A percentile compares a stretch with the other conserved stretches of the same genome.
Evolutionary conservation across 441 rosid species (phyloP).

Genomic region (Populus hybrid): DNA sequence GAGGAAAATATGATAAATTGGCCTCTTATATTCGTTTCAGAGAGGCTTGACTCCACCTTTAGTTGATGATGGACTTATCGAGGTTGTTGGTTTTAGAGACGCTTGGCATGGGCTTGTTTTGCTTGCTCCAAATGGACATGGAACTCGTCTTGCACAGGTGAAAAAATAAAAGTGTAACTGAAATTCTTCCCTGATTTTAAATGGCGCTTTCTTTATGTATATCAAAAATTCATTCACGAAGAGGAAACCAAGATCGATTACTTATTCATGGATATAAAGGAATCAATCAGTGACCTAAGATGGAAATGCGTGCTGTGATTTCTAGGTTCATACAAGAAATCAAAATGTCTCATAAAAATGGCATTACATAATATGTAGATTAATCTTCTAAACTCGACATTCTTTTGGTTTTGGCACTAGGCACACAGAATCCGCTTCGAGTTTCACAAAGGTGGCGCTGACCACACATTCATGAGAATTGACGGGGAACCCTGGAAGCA

Average conservation of each 20-base stretch:
- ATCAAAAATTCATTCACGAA: not conserved
- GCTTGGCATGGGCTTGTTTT: constrained; percentile 97
- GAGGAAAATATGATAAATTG: not conserved
- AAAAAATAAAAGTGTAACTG: not conserved
- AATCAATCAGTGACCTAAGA: not conserved
- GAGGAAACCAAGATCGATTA: not conserved
- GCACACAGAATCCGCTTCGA: constrained; percentile 81
- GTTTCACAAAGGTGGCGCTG: constrained; percentile 72
- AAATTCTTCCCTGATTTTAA: not conserved
- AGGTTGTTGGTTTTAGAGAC: constrained; percentile 94
- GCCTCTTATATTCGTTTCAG: constrained; percentile 31
- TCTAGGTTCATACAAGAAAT: not conserved
- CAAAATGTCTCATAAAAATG: not conserved
- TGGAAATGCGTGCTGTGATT: not conserved
- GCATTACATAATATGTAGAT: not conserved
- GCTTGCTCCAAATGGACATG: constrained; percentile 89
- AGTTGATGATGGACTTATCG: constrained; percentile 88
- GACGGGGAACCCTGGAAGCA: constrained; percentile 99
- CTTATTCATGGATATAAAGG: not conserved
- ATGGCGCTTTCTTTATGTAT: not conserved
- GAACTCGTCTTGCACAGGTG: constrained; percentile 96
- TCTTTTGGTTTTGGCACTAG: constrained; percentile 29
- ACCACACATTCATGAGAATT: constrained; percentile 88
- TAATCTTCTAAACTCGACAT: not conserved
- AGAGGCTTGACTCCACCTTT: constrained; percentile 81